phyloP scores from a whole-genome alignment of 2,329 filamentous ascomycete genomes.

The Nothophoma quercina region DNA sequence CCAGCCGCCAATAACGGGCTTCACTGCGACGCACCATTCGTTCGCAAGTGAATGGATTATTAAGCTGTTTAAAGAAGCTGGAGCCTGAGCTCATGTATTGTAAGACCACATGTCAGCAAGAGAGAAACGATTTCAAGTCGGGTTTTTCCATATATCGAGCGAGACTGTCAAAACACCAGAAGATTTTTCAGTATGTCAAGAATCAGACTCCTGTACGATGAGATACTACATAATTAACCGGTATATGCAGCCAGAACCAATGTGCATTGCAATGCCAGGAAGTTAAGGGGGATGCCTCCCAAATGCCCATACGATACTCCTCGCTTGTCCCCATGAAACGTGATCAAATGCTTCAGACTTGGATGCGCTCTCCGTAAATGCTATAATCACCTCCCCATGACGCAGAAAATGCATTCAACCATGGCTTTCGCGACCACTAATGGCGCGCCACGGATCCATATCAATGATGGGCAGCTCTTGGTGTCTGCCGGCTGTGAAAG shows the following conservation, averaged over 20 bases:
- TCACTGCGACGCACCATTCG: slow-evolving; percentile 33
- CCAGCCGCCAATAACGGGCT: slow-evolving; percentile 39
- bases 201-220: slow-evolving; percentile 13
- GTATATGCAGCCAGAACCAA: slow-evolving; percentile 14
- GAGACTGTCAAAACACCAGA: slow-evolving; percentile 9
- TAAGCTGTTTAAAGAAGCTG: slow-evolving; percentile 43
- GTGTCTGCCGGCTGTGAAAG: slow-evolving; percentile 38
- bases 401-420: slow-evolving; percentile 29
- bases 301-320: slow-evolving; percentile 14
- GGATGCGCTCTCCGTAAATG: background rate
- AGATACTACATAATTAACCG: slow-evolving; percentile 16
- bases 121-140: background rate
- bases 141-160: slow-evolving; percentile 9
- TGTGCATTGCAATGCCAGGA: slow-evolving; percentile 1
- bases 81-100: slow-evolving; percentile 25
- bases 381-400: background rate
- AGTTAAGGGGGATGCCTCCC: slow-evolving; percentile 2
- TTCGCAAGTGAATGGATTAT: slow-evolving; percentile 44
- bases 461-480: slow-evolving; percentile 46
- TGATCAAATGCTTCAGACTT: slow-evolving; percentile 7
- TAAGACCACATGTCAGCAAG: slow-evolving; percentile 7
- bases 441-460: slow-evolving; percentile 47
- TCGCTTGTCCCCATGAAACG: slow-evolving; percentile 6
- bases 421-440: slow-evolving; percentile 50
- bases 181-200: slow-evolving; percentile 19